A percentile compares a stretch with the other conserved stretches of the same genome.
Evolutionary conservation across 371 early-diverging fungal species (phyloP).

Genomic region (Paraphysoderma sedebokerense): DNA sequence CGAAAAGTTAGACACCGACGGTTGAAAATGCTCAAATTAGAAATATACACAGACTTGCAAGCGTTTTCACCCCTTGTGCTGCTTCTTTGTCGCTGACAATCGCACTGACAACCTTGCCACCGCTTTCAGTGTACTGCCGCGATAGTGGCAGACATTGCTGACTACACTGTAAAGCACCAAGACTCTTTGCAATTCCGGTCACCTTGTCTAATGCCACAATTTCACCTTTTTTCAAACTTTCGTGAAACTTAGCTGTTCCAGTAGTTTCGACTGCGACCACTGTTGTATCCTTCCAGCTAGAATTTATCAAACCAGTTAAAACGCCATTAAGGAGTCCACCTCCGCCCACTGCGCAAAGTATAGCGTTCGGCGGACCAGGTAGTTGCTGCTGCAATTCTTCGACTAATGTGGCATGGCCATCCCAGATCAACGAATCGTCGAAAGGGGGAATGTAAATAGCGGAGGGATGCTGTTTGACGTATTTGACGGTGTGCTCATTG

Average conservation of each 20-base stretch:
- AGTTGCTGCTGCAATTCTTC: slow-evolving; percentile 45
- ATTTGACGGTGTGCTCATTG: slow-evolving; percentile 26
- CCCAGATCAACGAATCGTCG: slow-evolving; percentile 37
- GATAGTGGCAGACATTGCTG: slow-evolving; percentile 33
- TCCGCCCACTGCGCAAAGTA: slow-evolving; percentile 49
- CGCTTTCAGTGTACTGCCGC: slow-evolving; percentile 27
- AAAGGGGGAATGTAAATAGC: slow-evolving; percentile 44
- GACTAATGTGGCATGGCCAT: slow-evolving; percentile 40
- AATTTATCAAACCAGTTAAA: slow-evolving; percentile 35
- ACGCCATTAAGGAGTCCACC: slow-evolving; percentile 52
- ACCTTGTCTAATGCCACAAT: slow-evolving; percentile 29
- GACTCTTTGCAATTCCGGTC: slow-evolving; percentile 30
- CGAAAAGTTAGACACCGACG: neutral
- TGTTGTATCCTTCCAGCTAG: slow-evolving; percentile 38
- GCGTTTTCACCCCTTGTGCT: neutral
- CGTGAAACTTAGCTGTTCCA: slow-evolving; percentile 50
- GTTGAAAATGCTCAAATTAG: neutral
- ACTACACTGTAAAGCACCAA: slow-evolving; percentile 40
- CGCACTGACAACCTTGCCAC: neutral
- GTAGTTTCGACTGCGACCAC: slow-evolving; percentile 55
- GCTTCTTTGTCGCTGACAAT: neutral
- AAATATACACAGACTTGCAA: neutral
- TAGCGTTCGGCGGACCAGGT: slow-evolving; percentile 36
- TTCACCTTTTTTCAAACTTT: slow-evolving; percentile 38
- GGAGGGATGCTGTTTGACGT: slow-evolving; percentile 22